Evolutionary conservation across 495 filamentous ascomycete species (phyloP).

Genomic region (Hamigera avellanea): DNA sequence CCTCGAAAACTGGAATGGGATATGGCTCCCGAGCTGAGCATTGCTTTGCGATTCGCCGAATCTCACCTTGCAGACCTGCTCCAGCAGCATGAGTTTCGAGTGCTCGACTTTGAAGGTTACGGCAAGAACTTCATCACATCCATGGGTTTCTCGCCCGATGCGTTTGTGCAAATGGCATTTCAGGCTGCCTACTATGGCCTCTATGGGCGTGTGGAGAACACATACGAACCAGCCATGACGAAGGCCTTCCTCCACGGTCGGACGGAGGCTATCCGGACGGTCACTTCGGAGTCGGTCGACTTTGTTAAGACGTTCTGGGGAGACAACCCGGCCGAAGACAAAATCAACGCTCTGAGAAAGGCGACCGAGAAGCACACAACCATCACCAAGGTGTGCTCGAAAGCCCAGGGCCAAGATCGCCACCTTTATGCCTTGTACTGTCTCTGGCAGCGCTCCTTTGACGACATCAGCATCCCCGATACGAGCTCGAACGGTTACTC

Average conservation of each 20-base stretch:
- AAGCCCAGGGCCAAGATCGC: conserved; percentile 84
- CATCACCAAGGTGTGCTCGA: conserved; percentile 77
- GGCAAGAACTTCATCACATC: conserved; percentile 97
- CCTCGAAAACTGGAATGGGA: conserved; percentile 98
- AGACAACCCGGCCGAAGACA: conserved; percentile 68
- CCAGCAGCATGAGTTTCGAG: conserved; percentile 91
- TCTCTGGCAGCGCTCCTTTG: conserved; percentile 83
- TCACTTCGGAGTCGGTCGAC: conserved; percentile 66
- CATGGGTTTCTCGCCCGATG: conserved; percentile 93
- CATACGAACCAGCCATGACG: conserved; percentile 97
- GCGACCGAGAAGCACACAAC: conserved; percentile 73
- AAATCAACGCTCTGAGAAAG: conserved; percentile 72
- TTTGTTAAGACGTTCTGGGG: conserved; percentile 95
- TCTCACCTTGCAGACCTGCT: conserved; percentile 90
- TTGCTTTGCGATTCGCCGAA: conserved; percentile 89
- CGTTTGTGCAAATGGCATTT: conserved; percentile 98
- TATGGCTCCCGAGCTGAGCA: conserved; percentile 84
- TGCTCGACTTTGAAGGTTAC: conserved; percentile 77
- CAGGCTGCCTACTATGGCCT: conserved; percentile 97
- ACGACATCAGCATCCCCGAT: conserved; percentile 52
- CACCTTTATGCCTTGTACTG: conserved; percentile 92
- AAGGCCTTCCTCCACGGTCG: conserved; percentile 87
- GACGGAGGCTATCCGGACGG: conserved; percentile 85
- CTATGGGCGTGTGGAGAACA: conserved; percentile 87
- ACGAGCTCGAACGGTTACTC: conserved; percentile 46